Conservation (phyloP, 2,329 filamentous ascomycete species). For the Penicillium frequentans region DNA sequence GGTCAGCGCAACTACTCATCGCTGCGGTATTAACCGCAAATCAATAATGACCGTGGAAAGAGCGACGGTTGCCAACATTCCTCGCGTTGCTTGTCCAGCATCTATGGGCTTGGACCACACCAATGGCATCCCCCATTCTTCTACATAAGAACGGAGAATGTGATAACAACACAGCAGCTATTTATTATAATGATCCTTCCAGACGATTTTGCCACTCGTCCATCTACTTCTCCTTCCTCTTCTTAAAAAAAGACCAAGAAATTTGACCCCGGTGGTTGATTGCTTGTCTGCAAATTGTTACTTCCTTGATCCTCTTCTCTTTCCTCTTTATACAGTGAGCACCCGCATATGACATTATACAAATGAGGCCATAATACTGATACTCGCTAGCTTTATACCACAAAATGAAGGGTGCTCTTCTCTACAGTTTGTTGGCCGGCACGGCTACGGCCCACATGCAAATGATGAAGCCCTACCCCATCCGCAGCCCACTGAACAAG, state of each 20-base stretch:
- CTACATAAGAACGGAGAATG: conserved; percentile 16
- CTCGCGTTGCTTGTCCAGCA: conserved; percentile 20
- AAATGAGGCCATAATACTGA: conserved; percentile 1
- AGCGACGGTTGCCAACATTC: conserved; percentile 19
- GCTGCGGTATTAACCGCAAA: not conserved
- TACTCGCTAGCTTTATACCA: not conserved
- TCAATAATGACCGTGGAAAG: not conserved
- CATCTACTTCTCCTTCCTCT: not conserved
- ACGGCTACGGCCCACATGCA: conserved; percentile 52
- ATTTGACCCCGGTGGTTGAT: conserved; percentile 16
- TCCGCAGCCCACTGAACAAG: conserved; percentile 53
- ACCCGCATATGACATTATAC: too few relatives aligned
- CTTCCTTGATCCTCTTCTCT: not conserved
- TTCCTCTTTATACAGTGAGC: not conserved
- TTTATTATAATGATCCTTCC: conserved; percentile 1
- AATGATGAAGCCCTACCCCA: conserved; percentile 55
- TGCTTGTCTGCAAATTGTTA: conserved; percentile 6
- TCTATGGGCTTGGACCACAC: conserved; percentile 4
- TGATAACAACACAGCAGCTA: not conserved
- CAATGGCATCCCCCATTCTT: conserved; percentile 24
- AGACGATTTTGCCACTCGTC: not conserved
- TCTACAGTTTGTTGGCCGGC: conserved; percentile 33
- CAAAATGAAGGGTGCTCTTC: conserved; percentile 35
- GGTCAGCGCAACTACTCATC: not conserved
- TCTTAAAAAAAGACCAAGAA: not conserved